Evolutionary conservation across 306 rosid genomes (phyloP).

Genomic region (Castanea crenata): DNA sequence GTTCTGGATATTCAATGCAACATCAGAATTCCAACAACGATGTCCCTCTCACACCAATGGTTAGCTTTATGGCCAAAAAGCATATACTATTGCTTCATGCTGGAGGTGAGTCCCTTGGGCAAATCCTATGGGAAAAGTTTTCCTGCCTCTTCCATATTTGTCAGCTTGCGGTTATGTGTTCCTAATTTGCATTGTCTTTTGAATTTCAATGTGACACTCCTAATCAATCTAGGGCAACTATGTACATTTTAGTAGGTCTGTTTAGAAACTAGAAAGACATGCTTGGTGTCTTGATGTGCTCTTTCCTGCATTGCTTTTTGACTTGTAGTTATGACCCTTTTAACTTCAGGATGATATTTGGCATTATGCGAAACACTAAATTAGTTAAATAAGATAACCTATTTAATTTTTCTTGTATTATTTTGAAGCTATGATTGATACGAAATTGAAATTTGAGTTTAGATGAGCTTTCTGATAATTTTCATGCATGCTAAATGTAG

Average conservation of each 20-base stretch:
- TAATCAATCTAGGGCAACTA: background rate
- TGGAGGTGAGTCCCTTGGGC: constrained; percentile 99
- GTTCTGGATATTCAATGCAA: constrained; percentile 16
- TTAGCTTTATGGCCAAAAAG: constrained; percentile 49
- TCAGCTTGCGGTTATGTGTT: background rate
- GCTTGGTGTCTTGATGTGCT: background rate
- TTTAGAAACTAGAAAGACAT: background rate
- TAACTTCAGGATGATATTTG: background rate
- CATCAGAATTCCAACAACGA: constrained; percentile 13
- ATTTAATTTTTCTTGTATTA: background rate
- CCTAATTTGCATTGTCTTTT: background rate
- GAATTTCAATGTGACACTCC: background rate
- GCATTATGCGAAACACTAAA: background rate
- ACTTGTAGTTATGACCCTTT: background rate
- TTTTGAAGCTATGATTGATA: background rate
- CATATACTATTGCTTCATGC: constrained; percentile 87
- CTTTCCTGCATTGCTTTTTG: background rate
- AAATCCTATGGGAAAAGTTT: constrained; percentile 94
- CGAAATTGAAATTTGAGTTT: background rate
- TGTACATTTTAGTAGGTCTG: background rate
- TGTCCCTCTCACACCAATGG: constrained; percentile 24
- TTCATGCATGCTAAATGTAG: background rate
- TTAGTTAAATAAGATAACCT: background rate
- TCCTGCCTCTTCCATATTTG: constrained; percentile 76
- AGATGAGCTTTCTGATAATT: background rate